Percentiles rank a stretch among this genome's conserved stretches.
Conservation (phyloP, 441 rosid species). For the Populus hybrid region DNA sequence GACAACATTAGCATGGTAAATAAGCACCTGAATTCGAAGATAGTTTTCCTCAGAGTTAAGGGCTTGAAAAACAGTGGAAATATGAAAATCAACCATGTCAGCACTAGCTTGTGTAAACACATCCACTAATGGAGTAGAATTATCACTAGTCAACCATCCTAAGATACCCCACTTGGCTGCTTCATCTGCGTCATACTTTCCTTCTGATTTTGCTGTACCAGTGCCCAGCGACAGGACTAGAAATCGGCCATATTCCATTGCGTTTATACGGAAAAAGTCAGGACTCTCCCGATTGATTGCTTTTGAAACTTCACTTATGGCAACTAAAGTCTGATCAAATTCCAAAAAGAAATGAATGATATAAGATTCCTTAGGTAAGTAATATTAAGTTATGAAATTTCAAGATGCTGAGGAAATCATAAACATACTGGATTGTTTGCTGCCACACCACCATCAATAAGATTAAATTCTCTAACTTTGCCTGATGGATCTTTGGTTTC, state of each 20-base stretch:
- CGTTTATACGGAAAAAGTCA: not conserved
- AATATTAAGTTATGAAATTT: not conserved
- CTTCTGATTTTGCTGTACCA: not conserved
- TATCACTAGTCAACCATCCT: not conserved
- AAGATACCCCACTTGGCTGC: not conserved
- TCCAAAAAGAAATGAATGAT: not conserved
- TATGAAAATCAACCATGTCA: constrained; percentile 57
- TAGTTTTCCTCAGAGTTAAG: constrained; percentile 14
- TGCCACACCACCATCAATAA: not conserved
- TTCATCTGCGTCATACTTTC: not conserved
- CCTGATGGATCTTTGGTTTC: not conserved
- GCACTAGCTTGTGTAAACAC: constrained; percentile 48
- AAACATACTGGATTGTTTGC: not conserved
- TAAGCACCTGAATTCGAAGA: constrained; percentile 41
- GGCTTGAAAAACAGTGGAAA: constrained; percentile 42
- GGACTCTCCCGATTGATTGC: not conserved
- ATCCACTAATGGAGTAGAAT: constrained; percentile 19
- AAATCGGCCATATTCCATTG: not conserved
- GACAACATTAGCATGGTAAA: too few species aligned
- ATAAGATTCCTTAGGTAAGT: not conserved
- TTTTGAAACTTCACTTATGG: not conserved
- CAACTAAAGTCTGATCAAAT: constrained; percentile 11
- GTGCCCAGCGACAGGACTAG: not conserved
- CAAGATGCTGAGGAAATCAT: not conserved
- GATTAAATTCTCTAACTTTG: not conserved